Evolutionary conservation across 257 asterid species (phyloP), one percentile per base, ranked within the genome.

Genomic region (Paraleonurus japonicus): DNA sequence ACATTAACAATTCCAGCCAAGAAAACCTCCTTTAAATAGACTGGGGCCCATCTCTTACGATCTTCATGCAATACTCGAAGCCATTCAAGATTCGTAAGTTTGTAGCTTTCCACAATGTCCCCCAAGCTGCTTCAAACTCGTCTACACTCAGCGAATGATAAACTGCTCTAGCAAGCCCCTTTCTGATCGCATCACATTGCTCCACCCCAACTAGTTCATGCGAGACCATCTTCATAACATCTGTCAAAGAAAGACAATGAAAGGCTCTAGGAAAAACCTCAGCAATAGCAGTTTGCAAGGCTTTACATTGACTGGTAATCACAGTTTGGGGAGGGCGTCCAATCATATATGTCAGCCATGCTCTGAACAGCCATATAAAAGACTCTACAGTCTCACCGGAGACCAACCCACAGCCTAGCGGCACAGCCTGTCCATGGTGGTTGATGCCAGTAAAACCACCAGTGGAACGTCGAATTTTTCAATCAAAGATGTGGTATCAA

Each of bases 291-390:
- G 75, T 65, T 80, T 82, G 84, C 79, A 88, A 63, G 72, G 75
- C 76, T 72, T 75, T 71, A 69, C 79, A 71, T 16, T 73, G 37
- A 35, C 77, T 66, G 26, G 80, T 61, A 59, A 85, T 70, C 48
- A 88, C 37, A 4, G 85, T 77, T 71, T 79, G 86, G 1, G 91
- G 91, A 61, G 87, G 57, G 7, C 82, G 88, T 61, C 91, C 91
- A 16, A 80, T 78, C 86, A 88, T 85, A 70, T 79, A 88, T 1
- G 89, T 85, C 5, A 88, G 70, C 91, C 95, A 88, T n/a, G 89
- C 88, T 75, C 85, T 75, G 35, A 70, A 76, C 79, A 88, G 60
- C 95, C 95, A 87, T 41, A 75, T 63, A 76, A 76, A 87, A 16
- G 90, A 85, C 67, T 81, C 90, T 6, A 80, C 75, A 5, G 67